These are phyloP conservation scores for Arabidopsis hybrid DNA, from an alignment of 441 rosid genomes.

Conservation along the genomic window DNA sequence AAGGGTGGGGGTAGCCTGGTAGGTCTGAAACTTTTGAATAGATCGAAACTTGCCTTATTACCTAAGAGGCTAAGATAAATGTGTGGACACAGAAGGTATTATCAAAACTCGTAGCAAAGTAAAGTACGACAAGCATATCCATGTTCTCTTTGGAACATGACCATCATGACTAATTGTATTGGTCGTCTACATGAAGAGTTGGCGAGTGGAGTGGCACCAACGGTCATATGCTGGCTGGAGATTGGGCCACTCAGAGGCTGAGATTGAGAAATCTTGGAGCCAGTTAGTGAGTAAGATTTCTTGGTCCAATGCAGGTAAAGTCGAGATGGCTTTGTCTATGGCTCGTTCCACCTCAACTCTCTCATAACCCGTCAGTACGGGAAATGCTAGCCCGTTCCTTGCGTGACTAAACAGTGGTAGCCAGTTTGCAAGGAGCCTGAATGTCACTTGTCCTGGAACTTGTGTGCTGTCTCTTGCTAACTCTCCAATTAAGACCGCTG, in stretches of 20 bases:
- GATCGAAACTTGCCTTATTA: slow-evolving; percentile 31
- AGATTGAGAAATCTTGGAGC: slow-evolving; percentile 70
- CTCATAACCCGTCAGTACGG: slow-evolving; percentile 60
- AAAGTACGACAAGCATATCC: slow-evolving; percentile 7
- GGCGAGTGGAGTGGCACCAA: slow-evolving; percentile 75
- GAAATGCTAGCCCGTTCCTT: slow-evolving; percentile 63
- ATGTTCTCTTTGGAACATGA: slow-evolving; percentile 21
- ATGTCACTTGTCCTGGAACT: slow-evolving; percentile 62
- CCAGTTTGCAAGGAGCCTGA: slow-evolving; percentile 69
- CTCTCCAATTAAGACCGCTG: slow-evolving; percentile 67
- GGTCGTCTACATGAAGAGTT: slow-evolving; percentile 44
- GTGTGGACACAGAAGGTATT: slow-evolving; percentile 27
- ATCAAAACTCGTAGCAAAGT: slow-evolving; percentile 16
- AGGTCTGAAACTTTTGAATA: slow-evolving; percentile 22
- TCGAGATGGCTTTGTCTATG: slow-evolving; percentile 65
- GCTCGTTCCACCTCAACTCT: slow-evolving; percentile 70
- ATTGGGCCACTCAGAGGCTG: slow-evolving; percentile 83
- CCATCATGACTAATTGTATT: background rate
- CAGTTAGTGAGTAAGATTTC: slow-evolving; percentile 78
- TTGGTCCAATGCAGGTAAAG: slow-evolving; percentile 63
- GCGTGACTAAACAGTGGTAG: slow-evolving; percentile 69
- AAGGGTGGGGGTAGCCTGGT: background rate
- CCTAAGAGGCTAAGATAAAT: slow-evolving; percentile 25
- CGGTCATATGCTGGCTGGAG: slow-evolving; percentile 69
- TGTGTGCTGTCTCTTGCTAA: slow-evolving; percentile 44